Evolutionary conservation across 768 basidiomycete genomes (phyloP).

Genomic region (Multifurca ochricompacta): DNA sequence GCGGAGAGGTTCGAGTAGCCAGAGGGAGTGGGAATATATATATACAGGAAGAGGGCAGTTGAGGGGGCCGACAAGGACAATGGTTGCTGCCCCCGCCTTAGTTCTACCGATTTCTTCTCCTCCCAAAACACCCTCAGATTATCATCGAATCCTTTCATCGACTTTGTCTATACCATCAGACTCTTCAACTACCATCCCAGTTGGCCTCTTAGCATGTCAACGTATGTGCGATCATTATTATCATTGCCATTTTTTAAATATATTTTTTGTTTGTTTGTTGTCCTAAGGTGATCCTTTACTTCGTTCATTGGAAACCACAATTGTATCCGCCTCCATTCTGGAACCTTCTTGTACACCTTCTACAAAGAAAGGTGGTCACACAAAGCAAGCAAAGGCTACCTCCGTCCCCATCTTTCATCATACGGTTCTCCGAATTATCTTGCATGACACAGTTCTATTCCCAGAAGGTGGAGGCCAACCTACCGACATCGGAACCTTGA

Average conservation of each 20-base stretch:
- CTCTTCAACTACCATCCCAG: constrained; percentile 47
- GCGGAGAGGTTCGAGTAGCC: no score
- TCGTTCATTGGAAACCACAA: constrained; percentile 45
- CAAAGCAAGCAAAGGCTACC: constrained; percentile 52
- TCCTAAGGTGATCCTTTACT: constrained; percentile 75
- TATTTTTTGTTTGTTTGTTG: constrained; percentile 9
- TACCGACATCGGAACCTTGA: constrained; percentile 58
- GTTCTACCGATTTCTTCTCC: constrained; percentile 29
- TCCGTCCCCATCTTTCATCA: constrained; percentile 36
- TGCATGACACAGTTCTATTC: constrained; percentile 74
- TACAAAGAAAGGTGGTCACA: constrained; percentile 35
- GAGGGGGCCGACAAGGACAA: no score
- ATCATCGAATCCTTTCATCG: constrained; percentile 58
- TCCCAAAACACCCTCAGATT: constrained; percentile 42
- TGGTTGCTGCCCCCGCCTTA: constrained; percentile 37
- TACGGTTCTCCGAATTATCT: constrained; percentile 54
- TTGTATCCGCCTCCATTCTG: constrained; percentile 44
- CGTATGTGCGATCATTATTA: constrained; percentile 35
- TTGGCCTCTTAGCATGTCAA: constrained; percentile 75
- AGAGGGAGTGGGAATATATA: no score
- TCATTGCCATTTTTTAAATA: not conserved
- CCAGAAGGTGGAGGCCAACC: constrained; percentile 83
- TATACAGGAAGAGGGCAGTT: no score
- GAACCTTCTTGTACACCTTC: constrained; percentile 34
- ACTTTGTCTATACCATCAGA: constrained; percentile 49